These are phyloP conservation scores for Ceratocystis cubensis DNA, from an alignment of 2,329 filamentous ascomycete species.

Conservation along the genomic window DNA sequence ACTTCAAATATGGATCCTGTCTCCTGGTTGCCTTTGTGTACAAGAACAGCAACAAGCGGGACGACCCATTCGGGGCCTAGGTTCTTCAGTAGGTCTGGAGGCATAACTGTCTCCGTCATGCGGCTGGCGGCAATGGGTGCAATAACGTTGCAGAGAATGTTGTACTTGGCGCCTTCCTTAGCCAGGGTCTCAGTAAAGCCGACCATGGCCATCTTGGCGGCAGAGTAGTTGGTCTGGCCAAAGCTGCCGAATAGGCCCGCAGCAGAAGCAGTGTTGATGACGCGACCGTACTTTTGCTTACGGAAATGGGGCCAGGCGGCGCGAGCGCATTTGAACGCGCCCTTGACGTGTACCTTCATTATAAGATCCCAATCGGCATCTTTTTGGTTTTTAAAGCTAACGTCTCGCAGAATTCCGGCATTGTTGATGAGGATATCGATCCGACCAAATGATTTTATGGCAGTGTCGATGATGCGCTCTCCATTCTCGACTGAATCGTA, in stretches of 20 bases:
- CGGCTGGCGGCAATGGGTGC: slow-evolving; percentile 84
- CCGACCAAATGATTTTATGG: slow-evolving; percentile 67
- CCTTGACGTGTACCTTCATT: slow-evolving; percentile 81
- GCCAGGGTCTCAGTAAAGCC: slow-evolving; percentile 96
- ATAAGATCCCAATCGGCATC: slow-evolving; percentile 95
- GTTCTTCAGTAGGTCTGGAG: slow-evolving; percentile 74
- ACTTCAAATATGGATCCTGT: slow-evolving; percentile 86
- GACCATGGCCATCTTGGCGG: slow-evolving; percentile 87
- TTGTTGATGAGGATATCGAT: slow-evolving; percentile 97
- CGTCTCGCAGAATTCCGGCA: slow-evolving; percentile 83
- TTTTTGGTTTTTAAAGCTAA: slow-evolving; percentile 98
- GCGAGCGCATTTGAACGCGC: slow-evolving; percentile 87
- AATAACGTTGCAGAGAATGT: slow-evolving; percentile 90
- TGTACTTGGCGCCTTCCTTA: slow-evolving; percentile 96
- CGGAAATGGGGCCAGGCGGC: slow-evolving; percentile 96
- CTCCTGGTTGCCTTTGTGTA: slow-evolving; percentile 79
- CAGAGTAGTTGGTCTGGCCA: slow-evolving; percentile 92
- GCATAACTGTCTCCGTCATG: slow-evolving; percentile 93
- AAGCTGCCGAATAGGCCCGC: slow-evolving; percentile 93
- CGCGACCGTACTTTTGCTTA: slow-evolving; percentile 94
- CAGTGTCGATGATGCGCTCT: slow-evolving; percentile 85
- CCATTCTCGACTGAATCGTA: slow-evolving; percentile 92
- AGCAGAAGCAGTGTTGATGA: slow-evolving; percentile 96
- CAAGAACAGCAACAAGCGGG: slow-evolving; percentile 76
- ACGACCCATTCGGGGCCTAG: slow-evolving; percentile 93